phyloP scores from a whole-genome alignment of 352 stramenopile genomes.

The Pythium vanterpoolii region DNA sequence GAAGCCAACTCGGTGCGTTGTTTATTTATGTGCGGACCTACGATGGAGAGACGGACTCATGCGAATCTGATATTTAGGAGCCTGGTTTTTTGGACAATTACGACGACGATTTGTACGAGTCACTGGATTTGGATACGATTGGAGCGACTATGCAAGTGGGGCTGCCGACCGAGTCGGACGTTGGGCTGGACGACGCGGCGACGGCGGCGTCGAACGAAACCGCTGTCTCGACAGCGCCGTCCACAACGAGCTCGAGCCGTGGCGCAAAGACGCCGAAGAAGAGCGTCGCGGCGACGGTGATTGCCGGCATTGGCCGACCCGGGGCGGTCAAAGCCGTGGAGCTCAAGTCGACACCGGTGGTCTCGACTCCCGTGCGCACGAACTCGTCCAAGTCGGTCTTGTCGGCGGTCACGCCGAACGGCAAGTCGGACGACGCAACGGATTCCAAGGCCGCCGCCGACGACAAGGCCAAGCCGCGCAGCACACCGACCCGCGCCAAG shows the following conservation, averaged over 20 bases:
- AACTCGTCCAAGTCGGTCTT: constrained; percentile 39
- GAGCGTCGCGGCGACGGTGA: constrained; percentile 41
- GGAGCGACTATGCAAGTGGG: constrained; percentile 69
- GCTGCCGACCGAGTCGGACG: constrained; percentile 65
- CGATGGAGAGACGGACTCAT: background rate
- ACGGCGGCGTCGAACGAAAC: constrained; percentile 18
- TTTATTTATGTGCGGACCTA: background rate
- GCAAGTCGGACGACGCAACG: constrained; percentile 47
- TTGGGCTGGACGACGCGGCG: constrained; percentile 56
- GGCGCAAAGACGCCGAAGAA: constrained; percentile 69
- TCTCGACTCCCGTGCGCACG: constrained; percentile 32
- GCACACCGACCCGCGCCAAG: constrained; percentile 46
- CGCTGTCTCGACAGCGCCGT: background rate
- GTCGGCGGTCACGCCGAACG: constrained; percentile 31
- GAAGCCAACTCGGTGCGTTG: constrained; percentile 78
- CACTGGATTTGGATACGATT: constrained; percentile 91
- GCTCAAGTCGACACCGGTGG: constrained; percentile 65
- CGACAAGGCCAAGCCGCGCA: constrained; percentile 42
- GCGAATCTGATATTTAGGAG: constrained; percentile 42
- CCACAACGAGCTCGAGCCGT: constrained; percentile 17
- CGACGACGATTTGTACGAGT: constrained; percentile 95
- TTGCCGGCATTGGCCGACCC: constrained; percentile 70
- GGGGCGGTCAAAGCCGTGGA: constrained; percentile 75
- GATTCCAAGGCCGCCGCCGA: constrained; percentile 32
- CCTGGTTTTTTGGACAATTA: constrained; percentile 92